Conservation (phyloP, 163 green algal genomes). For the Scenedesmus sp. region DNA sequence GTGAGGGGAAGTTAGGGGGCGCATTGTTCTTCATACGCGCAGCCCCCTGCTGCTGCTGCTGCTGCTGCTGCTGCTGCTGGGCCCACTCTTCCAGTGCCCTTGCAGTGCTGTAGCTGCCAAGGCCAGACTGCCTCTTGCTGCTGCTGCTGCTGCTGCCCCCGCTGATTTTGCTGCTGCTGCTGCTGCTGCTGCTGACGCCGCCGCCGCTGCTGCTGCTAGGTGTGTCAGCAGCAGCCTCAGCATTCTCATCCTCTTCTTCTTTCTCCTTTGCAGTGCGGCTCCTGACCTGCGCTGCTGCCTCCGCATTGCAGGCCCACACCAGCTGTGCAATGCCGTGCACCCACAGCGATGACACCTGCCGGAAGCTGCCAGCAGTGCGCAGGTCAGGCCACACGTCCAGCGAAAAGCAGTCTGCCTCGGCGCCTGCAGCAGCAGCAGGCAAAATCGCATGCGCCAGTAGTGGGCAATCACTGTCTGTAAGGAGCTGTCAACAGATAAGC, state of each 20-base stretch:
- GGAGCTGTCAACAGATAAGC: background rate
- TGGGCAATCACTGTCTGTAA: background rate
- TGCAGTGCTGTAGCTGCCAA: background rate
- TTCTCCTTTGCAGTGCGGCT: background rate
- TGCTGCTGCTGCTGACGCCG: background rate
- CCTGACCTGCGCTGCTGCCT: background rate
- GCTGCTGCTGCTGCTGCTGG: background rate
- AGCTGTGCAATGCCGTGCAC: background rate
- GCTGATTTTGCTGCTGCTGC: background rate
- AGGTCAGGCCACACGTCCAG: constrained; percentile 19
- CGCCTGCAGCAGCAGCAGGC: background rate
- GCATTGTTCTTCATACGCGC: background rate
- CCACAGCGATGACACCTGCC: background rate
- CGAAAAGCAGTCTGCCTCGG: constrained; percentile 16
- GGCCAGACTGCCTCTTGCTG: background rate
- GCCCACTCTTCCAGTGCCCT: background rate
- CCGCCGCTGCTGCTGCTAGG: background rate
- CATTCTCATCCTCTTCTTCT: background rate
- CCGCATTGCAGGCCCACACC: background rate
- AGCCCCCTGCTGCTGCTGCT: background rate
- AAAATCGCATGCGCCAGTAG: background rate
- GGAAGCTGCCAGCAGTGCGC: background rate
- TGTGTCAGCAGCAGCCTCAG: background rate
- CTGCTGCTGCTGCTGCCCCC: background rate
- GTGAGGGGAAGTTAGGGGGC: background rate